A percentile compares a stretch with the other conserved stretches of the same genome.
phyloP scores from a whole-genome alignment of 2,329 filamentous ascomycete genomes.

The Trichoderma semiorbis region DNA sequence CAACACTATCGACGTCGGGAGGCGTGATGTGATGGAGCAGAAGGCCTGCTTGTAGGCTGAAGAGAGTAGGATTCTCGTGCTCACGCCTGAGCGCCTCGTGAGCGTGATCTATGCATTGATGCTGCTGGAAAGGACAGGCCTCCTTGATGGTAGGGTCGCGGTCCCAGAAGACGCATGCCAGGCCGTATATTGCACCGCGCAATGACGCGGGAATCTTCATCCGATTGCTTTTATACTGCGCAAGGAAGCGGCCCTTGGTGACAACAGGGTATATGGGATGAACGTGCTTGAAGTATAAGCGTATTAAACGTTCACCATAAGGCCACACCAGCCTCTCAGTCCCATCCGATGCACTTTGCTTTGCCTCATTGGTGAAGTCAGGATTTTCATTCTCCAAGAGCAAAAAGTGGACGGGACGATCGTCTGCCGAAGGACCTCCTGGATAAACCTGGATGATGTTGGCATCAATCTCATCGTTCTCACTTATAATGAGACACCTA shows the following conservation, averaged over 20 bases:
- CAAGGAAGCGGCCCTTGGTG: constrained; percentile 43
- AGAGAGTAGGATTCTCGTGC: constrained; percentile 45
- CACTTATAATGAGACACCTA: constrained; percentile 43
- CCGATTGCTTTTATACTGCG: constrained; percentile 36
- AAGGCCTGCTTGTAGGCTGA: constrained; percentile 45
- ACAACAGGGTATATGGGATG: constrained; percentile 43
- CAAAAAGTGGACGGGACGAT: constrained; percentile 44
- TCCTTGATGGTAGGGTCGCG: constrained; percentile 31
- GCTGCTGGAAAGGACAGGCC: constrained; percentile 37
- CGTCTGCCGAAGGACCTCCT: constrained; percentile 33
- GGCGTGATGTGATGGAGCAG: constrained; percentile 44
- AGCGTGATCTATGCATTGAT: constrained; percentile 40
- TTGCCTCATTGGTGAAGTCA: constrained; percentile 39
- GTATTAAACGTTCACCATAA: constrained; percentile 40
- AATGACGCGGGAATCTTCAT: constrained; percentile 42
- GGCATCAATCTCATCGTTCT: constrained; percentile 43
- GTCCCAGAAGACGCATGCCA: constrained; percentile 43
- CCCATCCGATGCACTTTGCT: constrained; percentile 36
- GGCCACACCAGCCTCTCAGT: constrained; percentile 42
- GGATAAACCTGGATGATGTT: constrained; percentile 42
- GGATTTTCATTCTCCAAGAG: constrained; percentile 44
- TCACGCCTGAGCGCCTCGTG: constrained; percentile 43
- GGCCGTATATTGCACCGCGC: constrained; percentile 43
- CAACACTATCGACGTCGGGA: constrained; percentile 43
- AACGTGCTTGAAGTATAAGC: constrained; percentile 44